These are phyloP conservation scores for Pyrrhoderma lamaoense DNA, from an alignment of 1,284 basidiomycete genomes.

Conservation along the genomic window DNA sequence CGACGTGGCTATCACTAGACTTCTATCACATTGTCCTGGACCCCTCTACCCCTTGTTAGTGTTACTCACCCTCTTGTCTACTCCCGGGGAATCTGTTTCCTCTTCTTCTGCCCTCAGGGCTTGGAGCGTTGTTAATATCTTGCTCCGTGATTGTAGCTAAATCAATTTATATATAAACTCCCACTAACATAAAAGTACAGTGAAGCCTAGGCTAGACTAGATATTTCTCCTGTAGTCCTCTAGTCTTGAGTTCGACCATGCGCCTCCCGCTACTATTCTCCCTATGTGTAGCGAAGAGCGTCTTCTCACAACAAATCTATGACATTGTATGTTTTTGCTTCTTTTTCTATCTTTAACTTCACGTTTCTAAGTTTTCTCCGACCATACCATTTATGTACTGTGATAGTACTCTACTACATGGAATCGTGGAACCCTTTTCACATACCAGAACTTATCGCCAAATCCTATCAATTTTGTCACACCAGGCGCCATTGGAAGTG, in stretches of 20 bases:
- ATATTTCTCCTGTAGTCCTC: neutral
- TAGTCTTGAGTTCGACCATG: neutral
- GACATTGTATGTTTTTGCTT: conserved; percentile 26
- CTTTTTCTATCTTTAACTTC: neutral
- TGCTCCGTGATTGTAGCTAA: neutral
- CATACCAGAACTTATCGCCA: conserved; percentile 35
- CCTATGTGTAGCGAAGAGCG: neutral
- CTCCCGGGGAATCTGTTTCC: neutral
- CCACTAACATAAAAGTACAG: too few species aligned
- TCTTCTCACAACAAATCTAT: conserved; percentile 28
- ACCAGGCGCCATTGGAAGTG: conserved; percentile 37
- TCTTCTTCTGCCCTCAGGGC: conserved; percentile 7
- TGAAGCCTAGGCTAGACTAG: too few species aligned
- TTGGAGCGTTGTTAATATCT: neutral
- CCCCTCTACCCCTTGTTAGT: too few species aligned
- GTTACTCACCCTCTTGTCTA: too few species aligned
- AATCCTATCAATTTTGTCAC: conserved; percentile 47
- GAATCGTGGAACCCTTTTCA: conserved; percentile 46
- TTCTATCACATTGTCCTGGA: too few species aligned
- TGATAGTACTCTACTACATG: conserved; percentile 57
- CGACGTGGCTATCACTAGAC: too few species aligned
- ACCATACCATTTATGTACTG: conserved; percentile 3
- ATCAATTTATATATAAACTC: neutral
- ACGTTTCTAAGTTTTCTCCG: neutral
- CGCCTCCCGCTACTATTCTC: conserved; percentile 6